Evolutionary conservation across 2,329 filamentous ascomycete genomes (phyloP), one percentile per base, ranked within the genome.

Genomic region (Alternaria arborescens): DNA sequence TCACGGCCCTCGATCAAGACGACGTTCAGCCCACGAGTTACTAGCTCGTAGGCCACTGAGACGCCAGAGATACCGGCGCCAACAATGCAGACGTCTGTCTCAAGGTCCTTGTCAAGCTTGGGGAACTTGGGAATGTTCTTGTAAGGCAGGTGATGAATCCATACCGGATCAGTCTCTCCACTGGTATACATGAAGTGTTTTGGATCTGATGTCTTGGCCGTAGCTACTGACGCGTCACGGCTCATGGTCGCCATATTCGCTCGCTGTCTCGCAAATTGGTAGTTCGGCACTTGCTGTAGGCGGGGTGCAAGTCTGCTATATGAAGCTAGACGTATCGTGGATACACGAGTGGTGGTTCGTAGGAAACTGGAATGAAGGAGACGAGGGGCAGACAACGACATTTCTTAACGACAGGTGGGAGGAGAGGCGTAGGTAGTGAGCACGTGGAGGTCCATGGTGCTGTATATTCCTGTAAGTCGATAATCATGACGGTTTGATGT

Each of bases 41-140:
- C 81, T 0, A 87, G 81, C 62, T 87, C 84, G 59, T 86, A 86
- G 2, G 85, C 83, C 8, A 78, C 78, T 0, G 82, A 83, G 43
- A 86, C 79, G 12, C 84, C 85, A 0, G 83, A 75, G 48, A 87
- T 86, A 18, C 85, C 85, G 4, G 83, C 80, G 5, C 85, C 85
- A 48, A 87, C 76, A 54, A 87, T 76, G 67, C 80, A 83, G 5
- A 85, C 78, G 62, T 86, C 82, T 1, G 82, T 81, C 43, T 82
- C 74, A 20, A 85, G 69, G 68, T 85, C 77, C 4, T 73, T 61
- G 4, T 70, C 65, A 11, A 87, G 76, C 16, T 80, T 70, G 1
- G 79, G 72, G 68, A 85, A 85, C 6, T 71, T 64, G 1, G 83
- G 83, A 5, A 81, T 77, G 14, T 78, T 73, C 30, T 76, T 73